phyloP scores from a whole-genome alignment of 2,329 filamentous ascomycete genomes.

The Sclerotinia spermophila region DNA sequence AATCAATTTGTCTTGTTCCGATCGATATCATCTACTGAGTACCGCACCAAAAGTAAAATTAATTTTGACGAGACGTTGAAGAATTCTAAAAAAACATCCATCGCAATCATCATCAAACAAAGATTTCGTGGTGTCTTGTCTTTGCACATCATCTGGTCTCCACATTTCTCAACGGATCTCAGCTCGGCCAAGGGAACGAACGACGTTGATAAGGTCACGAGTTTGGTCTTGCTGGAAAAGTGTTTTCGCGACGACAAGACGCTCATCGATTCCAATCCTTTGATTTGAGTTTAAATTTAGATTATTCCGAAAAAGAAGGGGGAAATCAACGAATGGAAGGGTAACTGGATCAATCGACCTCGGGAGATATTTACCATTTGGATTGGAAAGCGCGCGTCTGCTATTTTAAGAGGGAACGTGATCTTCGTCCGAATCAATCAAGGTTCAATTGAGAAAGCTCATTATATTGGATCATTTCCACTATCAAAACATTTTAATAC shows the following conservation, averaged over 20 bases:
- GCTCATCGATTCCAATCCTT: background rate
- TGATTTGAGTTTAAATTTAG: background rate
- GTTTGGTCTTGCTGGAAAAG: background rate
- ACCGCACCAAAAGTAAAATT: background rate
- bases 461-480: background rate
- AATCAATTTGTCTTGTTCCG: no score
- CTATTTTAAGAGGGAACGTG: constrained; percentile 1
- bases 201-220: constrained; percentile 13
- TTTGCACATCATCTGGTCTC: constrained; percentile 5
- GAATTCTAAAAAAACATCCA: background rate
- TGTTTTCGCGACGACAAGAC: background rate
- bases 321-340: constrained; percentile 1
- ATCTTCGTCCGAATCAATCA: background rate
- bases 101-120: background rate
- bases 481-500: constrained; percentile 6
- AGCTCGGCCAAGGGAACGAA: constrained; percentile 3
- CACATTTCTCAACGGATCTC: constrained; percentile 9
- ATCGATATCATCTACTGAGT: background rate
- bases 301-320: background rate
- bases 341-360: background rate
- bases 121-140: background rate
- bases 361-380: background rate
- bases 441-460: background rate
- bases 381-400: constrained; percentile 1
- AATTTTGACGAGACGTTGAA: background rate